Evolutionary conservation across 371 early-diverging fungal species (phyloP).

Genomic region (Chytridium lagenaria): DNA sequence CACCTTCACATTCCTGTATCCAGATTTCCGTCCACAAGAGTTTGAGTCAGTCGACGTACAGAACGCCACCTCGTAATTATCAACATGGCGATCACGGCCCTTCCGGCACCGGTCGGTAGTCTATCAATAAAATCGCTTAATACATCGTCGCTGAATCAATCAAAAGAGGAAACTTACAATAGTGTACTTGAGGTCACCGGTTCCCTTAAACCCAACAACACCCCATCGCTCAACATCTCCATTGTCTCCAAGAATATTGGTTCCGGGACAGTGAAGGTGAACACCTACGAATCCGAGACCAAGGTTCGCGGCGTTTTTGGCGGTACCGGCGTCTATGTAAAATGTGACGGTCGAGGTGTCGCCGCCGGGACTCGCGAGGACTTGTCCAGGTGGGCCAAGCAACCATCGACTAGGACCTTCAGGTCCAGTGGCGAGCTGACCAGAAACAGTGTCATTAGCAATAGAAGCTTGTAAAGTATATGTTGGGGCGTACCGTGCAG

Average conservation of each 20-base stretch:
- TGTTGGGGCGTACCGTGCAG: conserved; percentile 4
- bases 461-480: background rate
- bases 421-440: conserved; percentile 23
- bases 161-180: background rate
- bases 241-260: background rate
- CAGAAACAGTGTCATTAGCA: background rate
- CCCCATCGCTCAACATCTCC: conserved; percentile 25
- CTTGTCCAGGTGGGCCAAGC: conserved; percentile 16
- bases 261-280: conserved; percentile 21
- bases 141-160: background rate
- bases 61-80: conserved; percentile 22
- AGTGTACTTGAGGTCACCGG: conserved; percentile 8
- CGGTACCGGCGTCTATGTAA: background rate
- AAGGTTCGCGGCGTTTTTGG: background rate
- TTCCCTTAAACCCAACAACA: conserved; percentile 10
- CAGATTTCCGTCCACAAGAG: background rate
- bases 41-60: conserved; percentile 3
- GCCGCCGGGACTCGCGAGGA: conserved; percentile 15
- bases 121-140: background rate
- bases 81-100: conserved; percentile 20
- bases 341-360: conserved; percentile 16
- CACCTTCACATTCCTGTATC: background rate
- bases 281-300: conserved; percentile 17
- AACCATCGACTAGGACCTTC: conserved; percentile 18
- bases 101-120: conserved; percentile 25